Evolutionary conservation across 129 eudicot species (phyloP).

Genomic region (Artemisia annua): DNA sequence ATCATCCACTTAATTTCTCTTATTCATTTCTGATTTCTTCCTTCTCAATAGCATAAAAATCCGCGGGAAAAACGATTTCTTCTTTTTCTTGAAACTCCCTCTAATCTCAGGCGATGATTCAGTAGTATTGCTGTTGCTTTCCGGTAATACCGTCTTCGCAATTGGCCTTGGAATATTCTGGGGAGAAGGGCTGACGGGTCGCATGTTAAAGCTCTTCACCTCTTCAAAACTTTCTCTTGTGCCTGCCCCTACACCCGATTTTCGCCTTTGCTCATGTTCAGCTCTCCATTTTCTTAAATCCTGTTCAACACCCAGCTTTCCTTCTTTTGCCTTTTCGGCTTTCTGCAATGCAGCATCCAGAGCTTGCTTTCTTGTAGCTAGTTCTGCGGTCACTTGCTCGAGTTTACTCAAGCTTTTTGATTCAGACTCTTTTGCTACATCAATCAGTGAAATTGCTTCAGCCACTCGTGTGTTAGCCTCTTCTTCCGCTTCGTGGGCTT

Average conservation of each 20-base stretch:
- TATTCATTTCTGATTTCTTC: slow-evolving; percentile 51
- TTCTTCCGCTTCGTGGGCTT: slow-evolving; percentile 92
- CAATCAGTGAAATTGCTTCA: slow-evolving; percentile 66
- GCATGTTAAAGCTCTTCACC: slow-evolving; percentile 32
- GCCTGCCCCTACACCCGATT: slow-evolving; percentile 49
- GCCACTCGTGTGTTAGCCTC: slow-evolving; percentile 66
- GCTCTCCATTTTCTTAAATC: slow-evolving; percentile 90
- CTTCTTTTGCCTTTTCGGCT: slow-evolving; percentile 82
- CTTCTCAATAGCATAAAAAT: slow-evolving; percentile 64
- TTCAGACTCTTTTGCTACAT: slow-evolving; percentile 71
- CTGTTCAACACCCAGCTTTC: slow-evolving; percentile 71
- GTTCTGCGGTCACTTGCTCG: slow-evolving; percentile 58
- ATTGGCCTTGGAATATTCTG: slow-evolving; percentile 27
- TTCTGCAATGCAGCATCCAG: slow-evolving; percentile 57
- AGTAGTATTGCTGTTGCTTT: slow-evolving; percentile 48
- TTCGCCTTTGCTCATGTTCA: slow-evolving; percentile 72
- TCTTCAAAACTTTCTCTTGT: slow-evolving; percentile 59
- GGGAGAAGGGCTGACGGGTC: slow-evolving; percentile 32
- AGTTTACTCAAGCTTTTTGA: slow-evolving; percentile 53
- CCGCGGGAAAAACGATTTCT: slow-evolving; percentile 62
- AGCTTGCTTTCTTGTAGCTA: slow-evolving; percentile 49
- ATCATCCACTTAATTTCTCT: slow-evolving; percentile 25
- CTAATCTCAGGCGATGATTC: slow-evolving; percentile 57
- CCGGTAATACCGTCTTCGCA: slow-evolving; percentile 32
- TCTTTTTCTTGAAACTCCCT: slow-evolving; percentile 58